Evolutionary conservation across 805 yeast genomes (phyloP), one percentile per base, ranked within the genome.

Genomic region (Metschnikowia picachoensis): DNA sequence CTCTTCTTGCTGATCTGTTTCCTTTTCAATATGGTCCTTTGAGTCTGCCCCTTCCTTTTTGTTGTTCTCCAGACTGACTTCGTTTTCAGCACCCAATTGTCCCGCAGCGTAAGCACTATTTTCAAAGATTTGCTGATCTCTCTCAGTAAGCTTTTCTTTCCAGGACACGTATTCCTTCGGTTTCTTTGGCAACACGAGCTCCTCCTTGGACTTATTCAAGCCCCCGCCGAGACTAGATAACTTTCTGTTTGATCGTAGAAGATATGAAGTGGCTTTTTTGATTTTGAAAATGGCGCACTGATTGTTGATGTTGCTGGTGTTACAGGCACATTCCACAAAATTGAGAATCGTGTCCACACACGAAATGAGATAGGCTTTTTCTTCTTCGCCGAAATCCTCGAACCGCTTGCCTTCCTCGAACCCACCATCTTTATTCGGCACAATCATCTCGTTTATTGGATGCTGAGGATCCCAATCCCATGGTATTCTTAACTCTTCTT

Each of bases 381-480:
- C 81, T 1, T 70, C 66, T 36, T 79, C 80, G 7, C 70, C 55
- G 27, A 85, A 65, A 20, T 74, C 75, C 40, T 83, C 89, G 60
- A 83, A 79, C 31, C 68, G 71, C 40, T 57, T 65, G 52, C 28
- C 67, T 62, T n/a, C 76, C 3, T 51, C 53, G 12, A 36, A 44
- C 12, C 45, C 52, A 0, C 57, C 57, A 3, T 39, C 38, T 35
- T 56, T 57, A 17, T 48, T 54, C 16, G 50, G 47, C 25, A 68
- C 63, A 25, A 77, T 70, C 44, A 85, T 65, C 52, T 74, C 73
- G 43, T 70, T 67, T 33, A 89, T 85, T 2, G 97, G 96, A 60
- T 90, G 96, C 14, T 68, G 52, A 3, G 65, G 60, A 59, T 90
- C 96, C 96, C 97, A 92, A 49, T 84, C 87, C 98, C 98, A 92